Evolutionary conservation across 148 eudicot species (phyloP), one percentile per base, ranked within the genome.

Genomic region (Tetragonia tetragonoides): DNA sequence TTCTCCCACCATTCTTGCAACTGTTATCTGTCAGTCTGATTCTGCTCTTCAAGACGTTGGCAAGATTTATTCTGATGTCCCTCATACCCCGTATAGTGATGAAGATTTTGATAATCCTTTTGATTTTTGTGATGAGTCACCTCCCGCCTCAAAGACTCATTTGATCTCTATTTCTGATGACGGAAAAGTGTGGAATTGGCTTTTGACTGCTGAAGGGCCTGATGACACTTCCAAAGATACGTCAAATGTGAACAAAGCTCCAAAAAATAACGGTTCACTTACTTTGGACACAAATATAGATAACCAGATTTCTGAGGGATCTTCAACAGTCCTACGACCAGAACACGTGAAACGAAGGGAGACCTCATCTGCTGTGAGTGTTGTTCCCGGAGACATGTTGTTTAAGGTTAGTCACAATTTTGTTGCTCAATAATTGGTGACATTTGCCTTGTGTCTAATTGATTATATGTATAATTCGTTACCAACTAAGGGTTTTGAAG

Each of bases 101-200:
- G 83, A 76, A 78, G 95, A 93, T 73, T 85, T 84, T 79, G 86
- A 91, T 62, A 90, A 80, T 78, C 97, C 92, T 77, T 87, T 93
- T 77, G 95, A 90, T 79, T 88, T 89, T 83, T 78, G 81, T 85
- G 93, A 93, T 60, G 96, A 90, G 75, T 86, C 95, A 28, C 82
- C 79, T 81, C 80, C 89, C 9, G 75, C 91, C 75, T 90, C 97
- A 53, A 95, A 91, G 82, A 88, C 87, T 71, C 92, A 90, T 85
- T 79, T 95, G 85, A 68, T 93, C 79, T 88, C 97, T 70, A 85
- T 95, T 80, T 87, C 99, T 78, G 97, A 95, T 82, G 99, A 95
- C 84, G 99, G 99, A 66, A 95, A 88, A 79, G 84, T 95, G 73
- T 95, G 99, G 99, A 93, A 95, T 75, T 95, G 99, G 99, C 97